Conservation (phyloP, 768 basidiomycete species). For the Kwoniella newhampshirensis region DNA sequence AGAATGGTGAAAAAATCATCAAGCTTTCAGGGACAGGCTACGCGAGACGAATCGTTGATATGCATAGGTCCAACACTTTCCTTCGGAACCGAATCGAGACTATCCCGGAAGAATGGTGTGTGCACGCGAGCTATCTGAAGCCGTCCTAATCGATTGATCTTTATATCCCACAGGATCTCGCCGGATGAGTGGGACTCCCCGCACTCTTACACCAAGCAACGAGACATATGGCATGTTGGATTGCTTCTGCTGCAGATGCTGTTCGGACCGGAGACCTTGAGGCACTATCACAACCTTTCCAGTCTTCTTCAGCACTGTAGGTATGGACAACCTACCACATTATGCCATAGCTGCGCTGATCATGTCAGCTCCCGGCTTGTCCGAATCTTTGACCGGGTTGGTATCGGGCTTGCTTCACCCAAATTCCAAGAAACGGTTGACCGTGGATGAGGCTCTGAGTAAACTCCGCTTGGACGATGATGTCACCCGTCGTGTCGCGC, state of each 20-base stretch:
- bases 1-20: slow-evolving; percentile 60
- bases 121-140: background rate
- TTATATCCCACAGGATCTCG: slow-evolving; percentile 62
- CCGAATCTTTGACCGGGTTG: slow-evolving; percentile 35
- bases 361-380: slow-evolving; percentile 12
- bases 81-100: slow-evolving; percentile 43
- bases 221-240: slow-evolving; percentile 81
- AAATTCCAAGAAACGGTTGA: slow-evolving; percentile 38
- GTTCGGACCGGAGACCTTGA: slow-evolving; percentile 68
- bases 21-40: slow-evolving; percentile 75
- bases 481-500: slow-evolving; percentile 4
- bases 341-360: background rate
- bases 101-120: slow-evolving; percentile 59
- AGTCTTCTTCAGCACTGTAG: slow-evolving; percentile 48
- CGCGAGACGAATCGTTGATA: slow-evolving; percentile 69
- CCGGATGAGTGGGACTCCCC: slow-evolving; percentile 77
- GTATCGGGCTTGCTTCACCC: slow-evolving; percentile 43
- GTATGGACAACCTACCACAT: slow-evolving; percentile 6
- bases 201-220: slow-evolving; percentile 69
- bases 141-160: background rate
- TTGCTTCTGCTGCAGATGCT: slow-evolving; percentile 82
- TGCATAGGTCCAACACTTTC: slow-evolving; percentile 83
- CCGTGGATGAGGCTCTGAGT: slow-evolving; percentile 40
- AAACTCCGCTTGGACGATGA: slow-evolving; percentile 22
- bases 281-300: slow-evolving; percentile 51